Evolutionary conservation across 1,284 basidiomycete species (phyloP), one percentile per base, ranked within the genome.

Genomic region (Ganoderma sinense): DNA sequence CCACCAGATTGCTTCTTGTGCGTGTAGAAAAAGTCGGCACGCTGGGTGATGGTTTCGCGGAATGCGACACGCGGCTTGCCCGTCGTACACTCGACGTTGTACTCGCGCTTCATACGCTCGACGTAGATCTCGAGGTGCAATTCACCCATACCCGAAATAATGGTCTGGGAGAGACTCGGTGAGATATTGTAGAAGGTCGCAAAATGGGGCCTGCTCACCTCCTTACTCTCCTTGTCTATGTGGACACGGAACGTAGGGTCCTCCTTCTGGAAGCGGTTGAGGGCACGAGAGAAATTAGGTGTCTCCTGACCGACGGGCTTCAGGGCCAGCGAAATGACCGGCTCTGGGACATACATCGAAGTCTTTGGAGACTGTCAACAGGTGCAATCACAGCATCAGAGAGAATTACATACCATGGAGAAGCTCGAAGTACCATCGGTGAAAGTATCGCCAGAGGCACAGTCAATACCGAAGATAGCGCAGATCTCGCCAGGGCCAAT

Each of bases 1-100:
- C 98, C 98, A 75, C 98, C 98, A 0, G 94, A 94, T 83, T 99
- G 98, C 85, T 99, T 99, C 90, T 98, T 98, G 86, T 99, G 98
- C 11, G 95, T 97, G 83, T 97, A 98, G 71, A 88, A 87, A 83
- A 99, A 99, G 64, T 93, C 88, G 8, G 94, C 90, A 43, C 89
- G 87, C 74, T 93, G 87, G 1, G 93, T 93, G 80, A 99, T 92
- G 0, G 97, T 97, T 84, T 99, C 98, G 63, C 97, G 91, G 89
- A 97, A 99, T 1, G 97, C 97, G 59, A 99, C 98, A 31, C 94
- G 93, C 14, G 98, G 98, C 82, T 97, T 97, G 71, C 98, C 97
- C 2, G 97, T 99, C 13, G 91, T 89, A 79, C 97, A 98, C 43
- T 95, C 91, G 33, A 97, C 95, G 73, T 95, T 95, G 85, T 99